Evolutionary conservation across 768 basidiomycete species (phyloP).

Genomic region (Hydnomerulius pinastri): DNA sequence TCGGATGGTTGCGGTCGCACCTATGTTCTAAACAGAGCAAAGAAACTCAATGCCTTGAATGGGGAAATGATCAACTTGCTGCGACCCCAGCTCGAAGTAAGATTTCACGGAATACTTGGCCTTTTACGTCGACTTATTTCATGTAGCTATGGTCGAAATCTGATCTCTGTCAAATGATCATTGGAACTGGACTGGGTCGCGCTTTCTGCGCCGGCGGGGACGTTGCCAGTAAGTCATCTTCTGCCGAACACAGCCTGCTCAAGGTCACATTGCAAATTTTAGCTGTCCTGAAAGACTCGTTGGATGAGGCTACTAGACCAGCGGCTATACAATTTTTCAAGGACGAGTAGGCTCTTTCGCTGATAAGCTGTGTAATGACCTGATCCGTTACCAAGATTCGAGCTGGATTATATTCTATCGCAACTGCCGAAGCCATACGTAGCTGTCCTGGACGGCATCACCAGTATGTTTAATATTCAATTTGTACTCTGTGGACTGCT

Average conservation of each 20-base stretch:
- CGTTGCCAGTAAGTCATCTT: slow-evolving; percentile 67
- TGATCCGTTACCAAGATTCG: slow-evolving; percentile 56
- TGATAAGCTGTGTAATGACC: slow-evolving; percentile 2
- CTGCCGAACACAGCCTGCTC: not conserved
- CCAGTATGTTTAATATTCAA: slow-evolving; percentile 57
- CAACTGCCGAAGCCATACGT: slow-evolving; percentile 86
- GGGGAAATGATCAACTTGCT: slow-evolving; percentile 74
- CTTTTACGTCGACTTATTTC: slow-evolving; percentile 8
- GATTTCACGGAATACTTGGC: slow-evolving; percentile 13
- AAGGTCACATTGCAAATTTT: slow-evolving; percentile 7
- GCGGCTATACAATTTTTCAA: slow-evolving; percentile 87
- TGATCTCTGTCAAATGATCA: slow-evolving; percentile 68
- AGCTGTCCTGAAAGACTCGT: slow-evolving; percentile 62
- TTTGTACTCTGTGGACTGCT: slow-evolving; percentile 6
- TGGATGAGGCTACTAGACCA: slow-evolving; percentile 50
- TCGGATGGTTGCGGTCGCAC: slow-evolving; percentile 62
- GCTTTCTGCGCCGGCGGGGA: slow-evolving; percentile 97
- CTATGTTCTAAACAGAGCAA: slow-evolving; percentile 78
- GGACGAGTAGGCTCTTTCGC: slow-evolving; percentile 66
- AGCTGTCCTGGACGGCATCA: slow-evolving; percentile 85
- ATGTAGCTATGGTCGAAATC: slow-evolving; percentile 74
- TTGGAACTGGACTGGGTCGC: slow-evolving; percentile 68
- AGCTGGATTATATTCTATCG: slow-evolving; percentile 73
- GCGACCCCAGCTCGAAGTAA: slow-evolving; percentile 74
- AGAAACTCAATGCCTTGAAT: slow-evolving; percentile 82